Percentiles rank a stretch among this genome's conserved stretches.
Conservation (phyloP, 257 asterid species). For the Rehmannia glutinosa region DNA sequence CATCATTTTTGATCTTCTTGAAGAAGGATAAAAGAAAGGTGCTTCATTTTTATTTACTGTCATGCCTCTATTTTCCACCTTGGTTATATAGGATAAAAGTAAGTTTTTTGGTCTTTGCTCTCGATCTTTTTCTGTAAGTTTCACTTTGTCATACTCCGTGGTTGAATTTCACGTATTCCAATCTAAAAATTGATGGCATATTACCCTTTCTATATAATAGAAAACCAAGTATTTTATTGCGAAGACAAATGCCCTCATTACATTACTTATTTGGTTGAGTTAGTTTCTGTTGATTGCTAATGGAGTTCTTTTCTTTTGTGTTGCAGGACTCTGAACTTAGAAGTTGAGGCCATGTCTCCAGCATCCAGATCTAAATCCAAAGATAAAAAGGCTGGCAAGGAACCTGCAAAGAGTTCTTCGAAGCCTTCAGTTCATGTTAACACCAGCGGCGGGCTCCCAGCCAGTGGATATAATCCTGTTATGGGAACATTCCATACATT, state of each 20-base stretch:
- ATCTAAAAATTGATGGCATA: not conserved
- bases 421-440: constrained; percentile 59
- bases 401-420: constrained; percentile 52
- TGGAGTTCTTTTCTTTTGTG: constrained; percentile 7
- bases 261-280: constrained; percentile 8
- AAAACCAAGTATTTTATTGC: not conserved
- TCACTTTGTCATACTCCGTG: not conserved
- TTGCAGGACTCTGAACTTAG: constrained; percentile 34
- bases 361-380: constrained; percentile 69
- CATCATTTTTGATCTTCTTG: not conserved
- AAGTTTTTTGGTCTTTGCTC: not conserved
- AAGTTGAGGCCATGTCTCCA: constrained; percentile 60
- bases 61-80: not conserved
- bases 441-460: constrained; percentile 46
- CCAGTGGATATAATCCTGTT: constrained; percentile 85
- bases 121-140: not conserved
- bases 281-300: constrained; percentile 18
- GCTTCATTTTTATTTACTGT: not conserved
- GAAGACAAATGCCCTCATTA: not conserved
- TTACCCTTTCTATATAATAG: not conserved
- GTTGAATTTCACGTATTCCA: not conserved
- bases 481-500: constrained; percentile 65
- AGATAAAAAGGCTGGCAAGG: constrained; percentile 76
- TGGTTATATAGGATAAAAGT: not conserved
- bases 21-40: not conserved